These are phyloP conservation scores for Vigna trinervia DNA, from an alignment of 306 rosid genomes.

Conservation along the genomic window DNA sequence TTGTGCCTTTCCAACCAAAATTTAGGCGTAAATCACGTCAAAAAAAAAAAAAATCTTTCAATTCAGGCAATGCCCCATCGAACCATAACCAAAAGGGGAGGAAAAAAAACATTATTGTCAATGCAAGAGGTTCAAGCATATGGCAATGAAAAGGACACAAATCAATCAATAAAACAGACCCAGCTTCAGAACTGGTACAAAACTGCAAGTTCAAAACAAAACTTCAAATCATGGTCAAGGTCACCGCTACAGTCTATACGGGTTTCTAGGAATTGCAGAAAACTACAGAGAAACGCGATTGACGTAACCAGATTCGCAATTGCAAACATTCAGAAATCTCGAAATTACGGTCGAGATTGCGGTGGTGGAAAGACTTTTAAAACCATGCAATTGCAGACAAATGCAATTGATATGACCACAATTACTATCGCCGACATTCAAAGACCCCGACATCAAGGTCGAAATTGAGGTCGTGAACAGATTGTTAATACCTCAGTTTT, in stretches of 20 bases:
- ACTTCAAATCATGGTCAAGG: too few species aligned
- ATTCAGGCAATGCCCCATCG: neutral
- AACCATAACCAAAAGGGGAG: too few species aligned
- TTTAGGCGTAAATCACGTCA: too few species aligned
- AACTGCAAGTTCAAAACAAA: neutral
- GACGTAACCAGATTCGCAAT: neutral
- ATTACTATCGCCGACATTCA: too few species aligned
- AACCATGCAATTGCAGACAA: too few species aligned
- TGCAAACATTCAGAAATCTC: neutral
- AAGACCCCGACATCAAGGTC: neutral
- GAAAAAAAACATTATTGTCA: too few species aligned
- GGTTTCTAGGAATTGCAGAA: neutral
- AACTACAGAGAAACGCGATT: neutral
- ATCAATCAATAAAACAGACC: neutral
- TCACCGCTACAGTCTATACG: too few species aligned
- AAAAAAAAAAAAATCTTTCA: too few species aligned
- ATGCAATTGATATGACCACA: too few species aligned
- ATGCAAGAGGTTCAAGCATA: neutral
- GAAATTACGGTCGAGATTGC: too few species aligned
- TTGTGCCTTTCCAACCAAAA: neutral
- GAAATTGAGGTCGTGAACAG: too few species aligned
- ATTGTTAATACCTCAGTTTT: neutral
- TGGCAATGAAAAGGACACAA: neutral
- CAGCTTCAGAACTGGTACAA: neutral
- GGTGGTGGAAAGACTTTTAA: too few species aligned